These are phyloP conservation scores for Mycena olivaceomarginata DNA, from an alignment of 768 basidiomycete species.

Conservation along the genomic window DNA sequence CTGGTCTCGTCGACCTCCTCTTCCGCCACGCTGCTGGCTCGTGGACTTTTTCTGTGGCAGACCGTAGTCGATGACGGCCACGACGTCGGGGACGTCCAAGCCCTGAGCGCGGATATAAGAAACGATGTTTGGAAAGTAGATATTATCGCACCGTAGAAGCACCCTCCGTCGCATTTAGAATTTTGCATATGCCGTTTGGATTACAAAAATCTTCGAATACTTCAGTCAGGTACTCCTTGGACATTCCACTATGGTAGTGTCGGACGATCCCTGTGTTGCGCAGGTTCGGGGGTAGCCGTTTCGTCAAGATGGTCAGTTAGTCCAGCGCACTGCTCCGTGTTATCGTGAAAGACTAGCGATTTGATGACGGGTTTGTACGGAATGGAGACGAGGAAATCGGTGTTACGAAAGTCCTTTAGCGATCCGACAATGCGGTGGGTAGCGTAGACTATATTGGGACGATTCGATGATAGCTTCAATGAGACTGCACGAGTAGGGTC, in stretches of 20 bases:
- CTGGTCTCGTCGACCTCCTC: slow-evolving; percentile 1
- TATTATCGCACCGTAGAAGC: slow-evolving; percentile 47
- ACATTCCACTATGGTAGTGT: slow-evolving; percentile 55
- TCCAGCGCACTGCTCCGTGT: slow-evolving; percentile 32
- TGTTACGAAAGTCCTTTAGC: slow-evolving; percentile 48
- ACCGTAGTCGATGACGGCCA: slow-evolving; percentile 17
- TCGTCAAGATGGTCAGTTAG: slow-evolving; percentile 36
- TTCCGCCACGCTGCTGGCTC: slow-evolving; percentile 3
- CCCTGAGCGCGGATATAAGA: slow-evolving; percentile 1
- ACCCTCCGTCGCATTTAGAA: slow-evolving; percentile 49
- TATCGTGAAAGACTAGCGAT: slow-evolving; percentile 44
- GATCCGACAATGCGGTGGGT: slow-evolving; percentile 47
- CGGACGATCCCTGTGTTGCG: slow-evolving; percentile 41
- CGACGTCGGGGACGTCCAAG: background rate
- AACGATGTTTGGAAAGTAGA: too few species aligned
- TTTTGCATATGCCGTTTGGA: slow-evolving; percentile 39
- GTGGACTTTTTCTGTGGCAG: background rate
- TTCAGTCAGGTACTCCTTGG: slow-evolving; percentile 44
- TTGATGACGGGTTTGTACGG: slow-evolving; percentile 31
- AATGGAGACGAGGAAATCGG: slow-evolving; percentile 47
- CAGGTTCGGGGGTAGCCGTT: slow-evolving; percentile 33
- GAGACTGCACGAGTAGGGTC: too few species aligned
- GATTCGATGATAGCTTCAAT: too few species aligned
- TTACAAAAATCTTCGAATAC: slow-evolving; percentile 45
- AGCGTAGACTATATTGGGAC: too few species aligned